phyloP scores from a whole-genome alignment of 805 yeast species.

The Candida hungchunana region DNA sequence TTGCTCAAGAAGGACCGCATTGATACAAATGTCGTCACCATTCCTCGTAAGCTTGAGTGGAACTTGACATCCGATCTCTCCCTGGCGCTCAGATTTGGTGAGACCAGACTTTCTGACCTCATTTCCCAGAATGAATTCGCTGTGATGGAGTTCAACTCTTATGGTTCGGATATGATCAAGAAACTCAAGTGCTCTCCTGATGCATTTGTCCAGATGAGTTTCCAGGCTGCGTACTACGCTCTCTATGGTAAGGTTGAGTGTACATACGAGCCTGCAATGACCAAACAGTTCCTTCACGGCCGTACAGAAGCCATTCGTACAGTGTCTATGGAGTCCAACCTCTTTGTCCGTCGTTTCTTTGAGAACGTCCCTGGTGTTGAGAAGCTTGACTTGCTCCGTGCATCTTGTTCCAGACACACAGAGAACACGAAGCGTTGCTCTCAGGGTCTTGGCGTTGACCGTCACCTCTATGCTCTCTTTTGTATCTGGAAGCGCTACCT shows the following conservation, averaged over 20 bases:
- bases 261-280: slow-evolving; percentile 96
- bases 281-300: slow-evolving; percentile 81
- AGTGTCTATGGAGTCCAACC: slow-evolving; percentile 74
- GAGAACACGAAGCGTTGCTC: slow-evolving; percentile 65
- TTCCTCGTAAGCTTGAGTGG: slow-evolving; percentile 90
- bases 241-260: slow-evolving; percentile 90
- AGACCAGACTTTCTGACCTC: slow-evolving; percentile 80
- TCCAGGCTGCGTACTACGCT: slow-evolving; percentile 90
- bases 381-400: slow-evolving; percentile 51
- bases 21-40: slow-evolving; percentile 49
- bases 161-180: slow-evolving; percentile 76
- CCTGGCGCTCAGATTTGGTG: slow-evolving; percentile 82
- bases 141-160: slow-evolving; percentile 62
- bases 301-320: slow-evolving; percentile 90
- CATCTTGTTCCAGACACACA: slow-evolving; percentile 70
- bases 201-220: slow-evolving; percentile 91
- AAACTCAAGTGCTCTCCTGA: slow-evolving; percentile 88
- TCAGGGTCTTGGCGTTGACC: slow-evolving; percentile 83
- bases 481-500: slow-evolving; percentile 78
- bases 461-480: slow-evolving; percentile 83
- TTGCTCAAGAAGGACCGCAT: slow-evolving; percentile 38
- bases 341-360: slow-evolving; percentile 80
- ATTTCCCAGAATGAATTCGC: slow-evolving; percentile 87
- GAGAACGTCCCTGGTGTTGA: slow-evolving; percentile 57
- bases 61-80: slow-evolving; percentile 72